Evolutionary conservation across 208 protist species (phyloP).

Genomic region (Leishmania mexicana): DNA sequence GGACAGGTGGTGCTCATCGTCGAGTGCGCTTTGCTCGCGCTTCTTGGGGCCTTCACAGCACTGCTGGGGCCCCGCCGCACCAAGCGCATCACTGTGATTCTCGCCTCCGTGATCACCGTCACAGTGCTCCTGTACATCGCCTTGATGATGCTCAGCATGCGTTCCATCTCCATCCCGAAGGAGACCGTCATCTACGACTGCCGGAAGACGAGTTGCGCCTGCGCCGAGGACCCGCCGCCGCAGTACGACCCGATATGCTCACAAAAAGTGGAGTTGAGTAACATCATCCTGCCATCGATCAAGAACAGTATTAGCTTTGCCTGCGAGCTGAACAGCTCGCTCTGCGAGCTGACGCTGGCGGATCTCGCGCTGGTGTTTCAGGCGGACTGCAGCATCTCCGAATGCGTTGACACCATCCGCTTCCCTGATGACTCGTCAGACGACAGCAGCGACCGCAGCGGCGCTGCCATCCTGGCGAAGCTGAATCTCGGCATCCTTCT

Average conservation of each 20-base stretch:
- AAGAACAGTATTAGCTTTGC: constrained; percentile 56
- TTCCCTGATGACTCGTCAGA: constrained; percentile 47
- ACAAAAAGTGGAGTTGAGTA: constrained; percentile 39
- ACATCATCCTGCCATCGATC: constrained; percentile 60
- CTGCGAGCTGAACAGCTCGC: constrained; percentile 37
- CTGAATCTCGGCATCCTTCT: constrained; percentile 33
- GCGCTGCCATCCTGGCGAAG: constrained; percentile 7
- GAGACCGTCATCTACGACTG: constrained; percentile 63
- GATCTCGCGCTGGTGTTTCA: constrained; percentile 76
- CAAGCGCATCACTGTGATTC: constrained; percentile 33
- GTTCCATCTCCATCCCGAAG: constrained; percentile 10
- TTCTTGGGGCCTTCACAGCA: constrained; percentile 44
- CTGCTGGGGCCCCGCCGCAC: constrained; percentile 41
- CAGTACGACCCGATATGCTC: constrained; percentile 76
- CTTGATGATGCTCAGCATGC: constrained; percentile 74
- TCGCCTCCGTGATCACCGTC: constrained; percentile 38
- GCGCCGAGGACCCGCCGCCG: constrained; percentile 62
- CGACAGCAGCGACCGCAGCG: constrained; percentile 10
- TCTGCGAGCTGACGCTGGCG: constrained; percentile 56
- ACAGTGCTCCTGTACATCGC: constrained; percentile 55
- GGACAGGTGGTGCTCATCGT: constrained; percentile 54
- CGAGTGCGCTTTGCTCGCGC: constrained; percentile 51
- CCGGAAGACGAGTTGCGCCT: constrained; percentile 60
- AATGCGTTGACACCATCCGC: constrained; percentile 64
- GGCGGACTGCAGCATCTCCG: constrained; percentile 61